Conservation (phyloP, 257 asterid genomes). For the Eustoma russellianum region DNA sequence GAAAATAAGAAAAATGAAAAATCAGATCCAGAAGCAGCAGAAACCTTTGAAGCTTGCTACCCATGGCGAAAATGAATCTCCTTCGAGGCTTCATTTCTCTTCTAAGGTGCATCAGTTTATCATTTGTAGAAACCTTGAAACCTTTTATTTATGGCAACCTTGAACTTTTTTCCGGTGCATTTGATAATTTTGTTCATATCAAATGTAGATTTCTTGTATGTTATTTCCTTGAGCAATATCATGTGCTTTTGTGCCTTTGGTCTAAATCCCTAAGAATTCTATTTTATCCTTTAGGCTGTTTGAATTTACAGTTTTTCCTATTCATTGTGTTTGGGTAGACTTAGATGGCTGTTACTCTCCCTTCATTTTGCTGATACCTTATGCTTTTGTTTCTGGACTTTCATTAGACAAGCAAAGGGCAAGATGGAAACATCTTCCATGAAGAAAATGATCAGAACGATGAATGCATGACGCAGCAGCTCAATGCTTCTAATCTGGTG, state of each 20-base stretch:
- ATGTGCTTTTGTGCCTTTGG: no score
- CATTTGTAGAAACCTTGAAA: no score
- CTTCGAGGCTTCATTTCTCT: conserved; percentile 1
- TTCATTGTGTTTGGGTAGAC: background rate
- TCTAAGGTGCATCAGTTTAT: no score
- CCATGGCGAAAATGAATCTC: conserved; percentile 24
- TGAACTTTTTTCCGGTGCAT: no score
- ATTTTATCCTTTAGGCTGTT: no score
- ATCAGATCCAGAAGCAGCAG: conserved; percentile 24
- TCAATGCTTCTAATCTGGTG: conserved; percentile 22
- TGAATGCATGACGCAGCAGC: conserved; percentile 17
- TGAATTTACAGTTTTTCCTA: no score
- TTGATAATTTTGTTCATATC: no score
- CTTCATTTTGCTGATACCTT: conserved; percentile 4
- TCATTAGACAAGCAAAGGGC: conserved; percentile 33
- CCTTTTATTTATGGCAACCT: no score
- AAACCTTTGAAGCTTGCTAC: conserved; percentile 35
- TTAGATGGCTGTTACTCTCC: background rate
- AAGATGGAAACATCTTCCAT: conserved; percentile 14
- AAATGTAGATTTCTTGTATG: no score
- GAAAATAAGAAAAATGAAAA: conserved; percentile 37
- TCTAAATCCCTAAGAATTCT: no score
- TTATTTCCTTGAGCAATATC: no score
- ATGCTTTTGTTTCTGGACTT: background rate
- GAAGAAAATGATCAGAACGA: conserved; percentile 27